phyloP scores from a whole-genome alignment of 2,329 filamentous ascomycete genomes.

The Calonectria fujianensis region DNA sequence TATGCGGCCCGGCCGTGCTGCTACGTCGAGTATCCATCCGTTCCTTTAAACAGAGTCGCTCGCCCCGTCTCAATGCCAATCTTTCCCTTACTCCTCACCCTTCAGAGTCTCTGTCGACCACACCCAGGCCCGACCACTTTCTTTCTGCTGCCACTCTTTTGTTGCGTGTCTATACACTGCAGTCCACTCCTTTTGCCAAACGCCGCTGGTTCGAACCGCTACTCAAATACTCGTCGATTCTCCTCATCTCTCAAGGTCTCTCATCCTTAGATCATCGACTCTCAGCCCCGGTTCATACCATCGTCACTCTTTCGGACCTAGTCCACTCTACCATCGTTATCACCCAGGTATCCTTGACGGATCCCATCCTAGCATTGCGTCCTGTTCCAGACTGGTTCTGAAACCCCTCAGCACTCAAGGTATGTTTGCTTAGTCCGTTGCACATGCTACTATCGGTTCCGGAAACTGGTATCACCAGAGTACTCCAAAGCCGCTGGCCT shows the following conservation, averaged over 20 bases:
- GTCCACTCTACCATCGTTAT: slow-evolving; percentile 37
- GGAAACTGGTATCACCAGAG: not conserved
- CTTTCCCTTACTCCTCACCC: slow-evolving; percentile 51
- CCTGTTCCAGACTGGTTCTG: slow-evolving; percentile 55
- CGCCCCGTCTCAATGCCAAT: slow-evolving; percentile 49
- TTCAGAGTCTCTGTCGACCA: slow-evolving; percentile 54
- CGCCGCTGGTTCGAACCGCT: slow-evolving; percentile 54
- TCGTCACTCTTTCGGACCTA: slow-evolving; percentile 47
- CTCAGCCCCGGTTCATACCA: slow-evolving; percentile 49
- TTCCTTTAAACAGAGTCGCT: slow-evolving; percentile 57
- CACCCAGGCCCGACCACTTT: slow-evolving; percentile 51
- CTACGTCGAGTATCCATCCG: slow-evolving; percentile 39
- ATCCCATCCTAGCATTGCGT: slow-evolving; percentile 53
- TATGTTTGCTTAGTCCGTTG: not conserved
- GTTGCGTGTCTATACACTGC: slow-evolving; percentile 58
- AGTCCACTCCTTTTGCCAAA: slow-evolving; percentile 57
- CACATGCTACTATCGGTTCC: not conserved
- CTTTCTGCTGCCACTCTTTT: slow-evolving; percentile 52
- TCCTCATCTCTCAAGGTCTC: slow-evolving; percentile 40
- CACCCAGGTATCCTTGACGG: slow-evolving; percentile 52
- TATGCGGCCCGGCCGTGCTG: slow-evolving; percentile 31
- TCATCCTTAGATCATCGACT: slow-evolving; percentile 47
- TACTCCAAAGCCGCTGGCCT: not conserved
- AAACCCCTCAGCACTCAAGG: slow-evolving; percentile 45
- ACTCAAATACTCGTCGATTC: slow-evolving; percentile 52